Conservation (phyloP, 176 grass and related monocot genomes). For the Cocos nucifera region DNA sequence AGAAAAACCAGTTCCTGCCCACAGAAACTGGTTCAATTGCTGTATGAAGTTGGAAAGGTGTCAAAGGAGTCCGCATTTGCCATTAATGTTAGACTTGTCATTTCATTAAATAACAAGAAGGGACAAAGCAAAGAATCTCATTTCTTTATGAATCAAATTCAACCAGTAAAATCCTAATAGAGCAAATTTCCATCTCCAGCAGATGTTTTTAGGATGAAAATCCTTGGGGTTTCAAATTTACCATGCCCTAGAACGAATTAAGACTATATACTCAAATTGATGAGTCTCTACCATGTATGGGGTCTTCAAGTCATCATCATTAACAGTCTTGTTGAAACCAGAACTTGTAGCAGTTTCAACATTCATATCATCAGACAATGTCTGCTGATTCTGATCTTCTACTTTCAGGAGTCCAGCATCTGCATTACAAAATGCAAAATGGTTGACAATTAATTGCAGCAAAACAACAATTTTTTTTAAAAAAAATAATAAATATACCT, state of each 20-base stretch:
- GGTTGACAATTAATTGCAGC: background rate
- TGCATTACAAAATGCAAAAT: constrained; percentile 26
- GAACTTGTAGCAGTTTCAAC: constrained; percentile 37
- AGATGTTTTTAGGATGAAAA: no score
- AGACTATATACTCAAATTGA: background rate
- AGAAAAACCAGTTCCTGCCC: no score
- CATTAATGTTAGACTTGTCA: no score
- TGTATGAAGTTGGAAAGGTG: no score
- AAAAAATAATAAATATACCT: constrained; percentile 7
- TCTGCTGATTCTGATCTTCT: constrained; percentile 48
- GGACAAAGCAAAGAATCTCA: no score
- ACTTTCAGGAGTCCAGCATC: constrained; percentile 52
- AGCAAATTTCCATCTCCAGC: no score
- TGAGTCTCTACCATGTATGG: constrained; percentile 36
- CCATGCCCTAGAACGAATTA: background rate
- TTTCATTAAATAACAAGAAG: no score
- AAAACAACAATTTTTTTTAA: background rate
- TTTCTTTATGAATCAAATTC: no score
- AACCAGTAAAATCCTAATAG: no score
- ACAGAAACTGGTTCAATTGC: no score
- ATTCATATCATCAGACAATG: constrained; percentile 49
- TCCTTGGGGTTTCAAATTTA: no score
- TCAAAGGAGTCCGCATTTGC: no score
- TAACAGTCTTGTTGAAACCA: constrained; percentile 50
- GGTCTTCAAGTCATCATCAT: constrained; percentile 66